Percentiles rank a stretch among this genome's conserved stretches.
These are phyloP conservation scores for Candolleomyces eurysporus DNA, from an alignment of 768 basidiomycete genomes.

Conservation along the genomic window DNA sequence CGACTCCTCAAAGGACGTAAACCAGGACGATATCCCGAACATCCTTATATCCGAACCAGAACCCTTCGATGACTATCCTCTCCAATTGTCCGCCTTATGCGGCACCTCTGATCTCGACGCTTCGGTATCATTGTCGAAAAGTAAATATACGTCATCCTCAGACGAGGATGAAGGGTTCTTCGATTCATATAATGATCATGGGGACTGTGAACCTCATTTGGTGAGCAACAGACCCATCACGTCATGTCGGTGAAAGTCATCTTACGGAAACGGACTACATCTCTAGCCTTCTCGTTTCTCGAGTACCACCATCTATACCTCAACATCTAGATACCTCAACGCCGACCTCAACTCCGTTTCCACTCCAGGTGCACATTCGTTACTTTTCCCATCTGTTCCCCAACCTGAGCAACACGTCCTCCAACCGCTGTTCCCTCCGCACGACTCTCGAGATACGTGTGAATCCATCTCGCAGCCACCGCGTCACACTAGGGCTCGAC, in stretches of 20 bases:
- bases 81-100: not conserved
- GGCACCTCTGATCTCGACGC: not conserved
- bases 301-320: slow-evolving; percentile 7
- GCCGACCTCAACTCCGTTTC: slow-evolving; percentile 4
- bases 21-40: not conserved
- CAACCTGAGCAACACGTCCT: not conserved
- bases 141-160: not conserved
- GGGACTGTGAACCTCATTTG: slow-evolving; percentile 1
- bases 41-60: not conserved
- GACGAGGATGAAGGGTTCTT: slow-evolving; percentile 11
- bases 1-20: not conserved
- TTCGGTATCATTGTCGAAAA: not conserved
- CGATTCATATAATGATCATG: not conserved
- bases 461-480: not conserved
- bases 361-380: slow-evolving; percentile 3
- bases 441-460: not conserved
- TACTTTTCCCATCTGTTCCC: not conserved
- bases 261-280: too few relatives aligned
- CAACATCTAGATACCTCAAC: slow-evolving; percentile 8
- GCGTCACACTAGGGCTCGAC: not conserved
- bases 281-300: slow-evolving; percentile 9
- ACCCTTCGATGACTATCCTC: not conserved
- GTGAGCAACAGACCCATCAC: not conserved
- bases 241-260: not conserved
- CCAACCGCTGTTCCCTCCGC: not conserved